Evolutionary conservation across 805 yeast species (phyloP).

Genomic region (Kuraishia hungarica): DNA sequence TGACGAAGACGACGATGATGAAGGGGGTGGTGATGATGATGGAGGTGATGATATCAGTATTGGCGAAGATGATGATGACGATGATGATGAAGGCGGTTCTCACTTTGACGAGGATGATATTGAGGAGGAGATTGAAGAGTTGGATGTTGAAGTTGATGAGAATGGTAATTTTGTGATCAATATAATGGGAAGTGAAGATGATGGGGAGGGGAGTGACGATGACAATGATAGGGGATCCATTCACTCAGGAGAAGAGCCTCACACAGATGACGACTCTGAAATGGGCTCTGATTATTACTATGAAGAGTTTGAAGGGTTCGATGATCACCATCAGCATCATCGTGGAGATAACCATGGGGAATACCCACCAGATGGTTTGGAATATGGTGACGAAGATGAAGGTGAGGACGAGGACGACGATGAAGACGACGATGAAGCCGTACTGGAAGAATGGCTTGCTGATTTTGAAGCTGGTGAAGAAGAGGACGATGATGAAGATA

Average conservation of each 20-base stretch:
- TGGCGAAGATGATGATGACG: conserved; percentile 14
- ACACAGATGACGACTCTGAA: conserved; percentile 22
- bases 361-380: too few relatives aligned
- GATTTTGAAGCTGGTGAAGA: conserved; percentile 18
- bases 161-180: conserved; percentile 10
- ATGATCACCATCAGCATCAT: neutral
- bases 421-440: conserved; percentile 12
- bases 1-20: conserved; percentile 10
- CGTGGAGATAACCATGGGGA: neutral
- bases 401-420: conserved; percentile 14
- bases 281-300: conserved; percentile 19
- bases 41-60: conserved; percentile 3
- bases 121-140: conserved; percentile 15
- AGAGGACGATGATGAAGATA: conserved; percentile 22
- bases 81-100: conserved; percentile 9
- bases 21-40: conserved; percentile 5
- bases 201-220: conserved; percentile 2
- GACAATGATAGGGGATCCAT: neutral
- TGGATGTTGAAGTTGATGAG: conserved; percentile 20
- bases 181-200: conserved; percentile 8
- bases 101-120: conserved; percentile 8
- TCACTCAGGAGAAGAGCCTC: conserved; percentile 2
- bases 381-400: conserved; percentile 11
- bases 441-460: conserved; percentile 1
- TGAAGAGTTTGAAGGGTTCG: conserved; percentile 16